Evolutionary conservation across 306 rosid species (phyloP).

Genomic region (Dryas octopetala): DNA sequence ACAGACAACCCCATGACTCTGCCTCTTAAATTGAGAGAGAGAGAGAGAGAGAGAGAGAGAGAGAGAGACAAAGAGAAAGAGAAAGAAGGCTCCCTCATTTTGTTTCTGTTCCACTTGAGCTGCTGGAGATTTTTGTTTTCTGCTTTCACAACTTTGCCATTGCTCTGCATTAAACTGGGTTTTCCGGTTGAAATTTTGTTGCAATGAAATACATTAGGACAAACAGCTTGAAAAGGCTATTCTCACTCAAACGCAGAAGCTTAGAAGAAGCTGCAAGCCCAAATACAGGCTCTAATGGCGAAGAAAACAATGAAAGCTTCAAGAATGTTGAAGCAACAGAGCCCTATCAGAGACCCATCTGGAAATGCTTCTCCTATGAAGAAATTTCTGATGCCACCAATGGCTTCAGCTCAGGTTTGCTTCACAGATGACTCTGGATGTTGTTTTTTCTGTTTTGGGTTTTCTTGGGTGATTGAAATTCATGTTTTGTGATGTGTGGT

Average conservation of each 20-base stretch:
- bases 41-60: constrained; percentile 11
- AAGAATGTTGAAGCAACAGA: constrained; percentile 29
- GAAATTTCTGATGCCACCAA: constrained; percentile 72
- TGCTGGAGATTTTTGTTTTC: constrained; percentile 1
- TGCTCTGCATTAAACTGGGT: constrained; percentile 48
- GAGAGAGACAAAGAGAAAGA: constrained; percentile 7
- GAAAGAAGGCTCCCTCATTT: too few species aligned
- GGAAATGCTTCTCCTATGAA: constrained; percentile 88
- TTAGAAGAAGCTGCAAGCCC: constrained; percentile 34
- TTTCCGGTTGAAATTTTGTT: constrained; percentile 22
- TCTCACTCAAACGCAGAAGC: constrained; percentile 62
- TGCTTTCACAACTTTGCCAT: not conserved
- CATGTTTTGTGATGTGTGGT: constrained; percentile 15
- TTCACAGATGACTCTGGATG: not conserved
- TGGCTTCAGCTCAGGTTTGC: constrained; percentile 80
- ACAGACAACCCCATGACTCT: constrained; percentile 36
- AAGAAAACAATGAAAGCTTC: constrained; percentile 28
- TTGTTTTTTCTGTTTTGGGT: not conserved
- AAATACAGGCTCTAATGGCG: constrained; percentile 15
- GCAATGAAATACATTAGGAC: constrained; percentile 69
- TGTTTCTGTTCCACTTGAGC: constrained; percentile 18
- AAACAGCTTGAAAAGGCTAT: constrained; percentile 70
- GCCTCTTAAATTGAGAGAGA: constrained; percentile 25
- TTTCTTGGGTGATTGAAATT: constrained; percentile 7
- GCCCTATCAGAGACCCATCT: constrained; percentile 56